Evolutionary conservation across 1,284 basidiomycete species (phyloP), one percentile per base, ranked within the genome.

Genomic region (Trametes polyzona): DNA sequence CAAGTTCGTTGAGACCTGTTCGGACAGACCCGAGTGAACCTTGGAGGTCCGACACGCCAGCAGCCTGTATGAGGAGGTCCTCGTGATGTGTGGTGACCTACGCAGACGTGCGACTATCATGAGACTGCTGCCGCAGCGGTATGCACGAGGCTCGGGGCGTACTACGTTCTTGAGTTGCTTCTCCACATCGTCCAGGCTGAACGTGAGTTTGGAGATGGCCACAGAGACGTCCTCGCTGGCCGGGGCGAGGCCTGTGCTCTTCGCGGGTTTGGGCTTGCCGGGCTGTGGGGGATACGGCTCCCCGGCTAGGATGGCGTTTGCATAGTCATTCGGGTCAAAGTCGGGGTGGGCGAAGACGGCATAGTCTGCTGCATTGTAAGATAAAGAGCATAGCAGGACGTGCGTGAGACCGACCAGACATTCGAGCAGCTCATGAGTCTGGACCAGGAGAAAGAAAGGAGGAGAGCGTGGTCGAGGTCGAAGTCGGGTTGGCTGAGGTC

Each of bases 251-350:
- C 74, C 69, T 23, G 76, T 63, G 23, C 71, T 65, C 58, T 78
- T 78, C 8, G 68, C 50, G 11, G 73, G 66, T 52, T 68, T 72
- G 42, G 70, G 54, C 47, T 63, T 65, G 37, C 57, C 69, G 8
- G 67, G 23, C 66, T 72, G 71, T 19, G 81, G 74, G 16, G 83
- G 82, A 67, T 95, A 93, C 0, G 84, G 71, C 63, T 92, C 87
- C 24, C 91, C 90, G 10, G 92, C 87, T 21, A 96, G 80, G 50
- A 95, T 83, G 17, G 92, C 86, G 71, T 94, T 95, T 4, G 94
- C 93, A 70, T 95, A 96, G 52, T 91, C 88, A 69, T 93, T 90
- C 16, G 93, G 81, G 69, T 95, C 88, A 71, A 96, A 97, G 39
- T 84, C 78, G 6, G 85, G 72, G 48, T 71, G 75, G 21, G 87